Conservation (phyloP, 345 rosid genomes). For the Corymbia maculata region DNA sequence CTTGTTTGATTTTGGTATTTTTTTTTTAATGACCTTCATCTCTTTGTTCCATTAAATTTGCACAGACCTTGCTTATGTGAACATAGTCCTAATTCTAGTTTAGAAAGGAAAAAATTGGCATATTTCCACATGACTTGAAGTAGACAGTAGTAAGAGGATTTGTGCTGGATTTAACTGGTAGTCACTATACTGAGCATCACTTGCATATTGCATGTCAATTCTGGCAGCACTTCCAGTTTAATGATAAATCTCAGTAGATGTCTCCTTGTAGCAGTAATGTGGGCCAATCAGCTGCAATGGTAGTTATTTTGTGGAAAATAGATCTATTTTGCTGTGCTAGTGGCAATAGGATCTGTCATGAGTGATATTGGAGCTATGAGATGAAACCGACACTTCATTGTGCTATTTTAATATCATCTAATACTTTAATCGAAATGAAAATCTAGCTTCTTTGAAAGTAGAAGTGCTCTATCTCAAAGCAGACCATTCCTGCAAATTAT, state of each 20-base stretch:
- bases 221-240: neutral
- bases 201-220: neutral
- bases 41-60: neutral
- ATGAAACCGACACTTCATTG: neutral
- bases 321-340: neutral
- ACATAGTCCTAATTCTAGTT: neutral
- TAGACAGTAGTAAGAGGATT: neutral
- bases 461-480: neutral
- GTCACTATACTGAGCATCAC: neutral
- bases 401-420: neutral
- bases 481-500: neutral
- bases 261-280: neutral
- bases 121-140: neutral
- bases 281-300: neutral
- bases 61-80: neutral
- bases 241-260: neutral
- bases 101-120: neutral
- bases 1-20: neutral
- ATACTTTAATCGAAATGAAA: neutral
- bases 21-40: neutral
- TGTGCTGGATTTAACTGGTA: neutral
- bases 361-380: neutral
- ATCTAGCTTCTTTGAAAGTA: neutral
- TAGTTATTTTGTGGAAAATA: neutral
- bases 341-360: neutral